phyloP scores from a whole-genome alignment of 2,329 filamentous ascomycete species.

The Juglanconis oblonga region DNA sequence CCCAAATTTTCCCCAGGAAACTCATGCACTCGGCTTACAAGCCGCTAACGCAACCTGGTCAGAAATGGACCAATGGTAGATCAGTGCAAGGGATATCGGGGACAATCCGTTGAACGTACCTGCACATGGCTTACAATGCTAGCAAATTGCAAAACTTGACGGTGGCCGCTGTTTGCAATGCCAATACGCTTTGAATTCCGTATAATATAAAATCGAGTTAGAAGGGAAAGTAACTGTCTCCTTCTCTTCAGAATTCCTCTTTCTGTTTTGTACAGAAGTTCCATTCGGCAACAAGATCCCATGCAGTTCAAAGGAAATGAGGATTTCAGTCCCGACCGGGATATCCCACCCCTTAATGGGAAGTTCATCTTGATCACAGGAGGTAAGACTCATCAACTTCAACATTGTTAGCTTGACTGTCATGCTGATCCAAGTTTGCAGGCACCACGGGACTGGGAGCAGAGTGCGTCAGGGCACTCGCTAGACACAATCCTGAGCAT shows the following conservation, averaged over 20 bases:
- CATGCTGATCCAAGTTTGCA: not conserved
- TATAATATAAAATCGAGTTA: not conserved
- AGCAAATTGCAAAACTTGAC: not conserved
- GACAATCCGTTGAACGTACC: not conserved
- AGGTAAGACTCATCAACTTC: not conserved
- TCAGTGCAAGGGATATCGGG: not conserved
- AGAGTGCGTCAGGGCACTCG: not conserved
- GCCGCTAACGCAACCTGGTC: not conserved
- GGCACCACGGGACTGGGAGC: constrained; percentile 5
- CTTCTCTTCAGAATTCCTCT: not conserved
- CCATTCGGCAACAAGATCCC: not conserved
- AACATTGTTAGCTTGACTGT: not conserved
- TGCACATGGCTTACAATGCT: constrained; percentile 2
- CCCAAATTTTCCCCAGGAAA: too few relatives aligned
- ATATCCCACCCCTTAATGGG: constrained; percentile 3
- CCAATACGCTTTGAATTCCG: not conserved
- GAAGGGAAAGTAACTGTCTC: too few relatives aligned
- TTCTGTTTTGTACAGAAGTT: not conserved
- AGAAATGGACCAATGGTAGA: not conserved
- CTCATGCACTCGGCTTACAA: constrained; percentile 3
- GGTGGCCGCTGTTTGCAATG: too few relatives aligned
- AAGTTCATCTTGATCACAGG: constrained; percentile 6
- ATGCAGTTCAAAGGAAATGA: not conserved
- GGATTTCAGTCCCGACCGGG: constrained; percentile 20
- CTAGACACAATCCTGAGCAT: constrained; percentile 2